A percentile compares a stretch with the other conserved stretches of the same genome.
These are phyloP conservation scores for Gyromitra esculenta DNA, from an alignment of 2,329 filamentous ascomycete species.

Conservation along the genomic window DNA sequence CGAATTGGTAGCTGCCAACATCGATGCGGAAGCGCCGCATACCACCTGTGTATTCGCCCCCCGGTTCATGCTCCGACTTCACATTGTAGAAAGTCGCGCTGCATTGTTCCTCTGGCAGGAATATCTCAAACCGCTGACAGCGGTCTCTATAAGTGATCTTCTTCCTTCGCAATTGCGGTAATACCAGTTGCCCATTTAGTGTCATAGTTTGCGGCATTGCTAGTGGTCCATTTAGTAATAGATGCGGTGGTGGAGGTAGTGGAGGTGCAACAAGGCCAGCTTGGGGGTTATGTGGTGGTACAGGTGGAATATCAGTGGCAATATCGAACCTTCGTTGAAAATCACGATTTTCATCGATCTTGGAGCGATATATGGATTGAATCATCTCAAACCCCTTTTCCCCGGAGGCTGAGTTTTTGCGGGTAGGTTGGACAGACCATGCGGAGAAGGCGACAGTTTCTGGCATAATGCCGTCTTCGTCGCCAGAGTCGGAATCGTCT, in stretches of 20 bases:
- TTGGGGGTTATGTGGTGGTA: constrained; percentile 15
- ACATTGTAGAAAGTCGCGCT: constrained; percentile 47
- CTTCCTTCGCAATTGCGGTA: background rate
- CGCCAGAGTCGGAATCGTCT: constrained; percentile 30
- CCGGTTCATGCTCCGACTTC: constrained; percentile 17
- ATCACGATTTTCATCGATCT: constrained; percentile 31
- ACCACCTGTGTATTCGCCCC: constrained; percentile 29
- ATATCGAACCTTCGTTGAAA: constrained; percentile 39
- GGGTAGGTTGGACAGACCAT: constrained; percentile 33
- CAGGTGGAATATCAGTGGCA: constrained; percentile 25
- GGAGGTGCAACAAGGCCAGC: constrained; percentile 7
- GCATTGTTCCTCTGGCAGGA: constrained; percentile 48
- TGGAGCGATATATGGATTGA: constrained; percentile 35
- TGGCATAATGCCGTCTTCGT: constrained; percentile 20
- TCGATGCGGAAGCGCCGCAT: constrained; percentile 45
- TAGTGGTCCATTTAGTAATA: background rate
- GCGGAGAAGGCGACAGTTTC: constrained; percentile 36
- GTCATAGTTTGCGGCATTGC: background rate
- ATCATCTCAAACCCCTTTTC: constrained; percentile 39
- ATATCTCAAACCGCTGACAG: constrained; percentile 48
- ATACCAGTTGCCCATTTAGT: background rate
- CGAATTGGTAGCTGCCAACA: constrained; percentile 27
- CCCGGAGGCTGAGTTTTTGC: background rate
- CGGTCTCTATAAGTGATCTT: constrained; percentile 30
- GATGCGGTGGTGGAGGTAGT: constrained; percentile 1